Base-by-base conservation (phyloP, 2,329 filamentous ascomycete species). In the Trichoderma semiorbis region DNA sequence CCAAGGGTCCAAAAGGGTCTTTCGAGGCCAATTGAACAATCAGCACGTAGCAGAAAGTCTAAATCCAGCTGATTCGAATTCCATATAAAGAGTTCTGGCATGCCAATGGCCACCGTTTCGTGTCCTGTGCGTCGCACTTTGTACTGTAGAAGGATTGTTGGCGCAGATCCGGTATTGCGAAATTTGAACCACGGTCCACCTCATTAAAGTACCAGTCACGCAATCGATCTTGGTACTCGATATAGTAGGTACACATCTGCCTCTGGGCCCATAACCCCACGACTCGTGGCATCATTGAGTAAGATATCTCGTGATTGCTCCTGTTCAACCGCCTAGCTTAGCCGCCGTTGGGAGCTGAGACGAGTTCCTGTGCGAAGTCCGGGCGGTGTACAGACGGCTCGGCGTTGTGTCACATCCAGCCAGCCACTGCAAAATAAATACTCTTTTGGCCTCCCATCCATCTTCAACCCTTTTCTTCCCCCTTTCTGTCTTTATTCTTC, bases 161-260 rank as follows among this genome's bases (percentile, higher is more conserved):
- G n/a, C 47, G 70, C 57, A 63, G 64, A 72, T 72, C 64, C 43
- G 55, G 70, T 39, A 72, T 73, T 68, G 72, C 72, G 72, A 72
- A 69, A 73, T 72, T 64, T 43, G 50, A 68, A 63, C 70, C 58
- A 39, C 72, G 61, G 69, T 65, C 70, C 64, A 73, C 72, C 72
- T 73, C 72, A 73, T 73, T 61, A 58, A 58, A 66, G 55, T 67
- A 47, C 43, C 36, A 73, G 64, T 69, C 66, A 62, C 58, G 65
- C 60, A 72, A 43, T 72, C 47, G 12, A 32, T 62, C 57, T 68
- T 63, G 62, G 36, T 21, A 16, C 61, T 58, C n/a, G 47, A 39
- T 50, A 60, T 11, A 64, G 60, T 47, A 65, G 61, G 62, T 71
- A 50, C 60, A 10, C 26, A 11, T 21, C 21, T 32, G 68, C 32